Evolutionary conservation across 495 filamentous ascomycete genomes (phyloP), one percentile per base, ranked within the genome.

Genomic region (Polyplosphaeria fusca): DNA sequence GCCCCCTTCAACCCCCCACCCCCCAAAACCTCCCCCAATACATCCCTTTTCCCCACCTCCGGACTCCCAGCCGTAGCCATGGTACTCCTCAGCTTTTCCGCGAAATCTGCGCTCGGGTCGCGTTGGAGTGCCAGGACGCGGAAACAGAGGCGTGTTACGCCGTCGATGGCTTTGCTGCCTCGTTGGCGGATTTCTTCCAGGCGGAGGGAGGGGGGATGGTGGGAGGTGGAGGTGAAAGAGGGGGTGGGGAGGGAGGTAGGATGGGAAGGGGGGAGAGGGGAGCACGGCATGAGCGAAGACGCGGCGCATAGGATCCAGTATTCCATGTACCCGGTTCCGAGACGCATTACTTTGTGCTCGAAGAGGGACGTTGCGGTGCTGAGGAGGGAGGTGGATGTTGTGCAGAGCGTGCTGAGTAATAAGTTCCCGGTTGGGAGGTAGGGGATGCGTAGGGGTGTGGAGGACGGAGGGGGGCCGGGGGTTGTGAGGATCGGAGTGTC

Each of bases 321-420:
- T 30, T 65, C 57, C 58, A 61, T 65, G 28, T 61, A 65, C 3
- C 62, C 62, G n/a, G 57, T 61, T 7, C 62, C 62, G 1, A 65
- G 46, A 42, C 58, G 45, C 52, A 57, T 52, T 30, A 57, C 40
- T 28, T 65, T 65, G 4, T 47, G 41, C 43, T 65, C 62, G 30
- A 61, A 61, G 40, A 65, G 23, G 22, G 43, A n/a, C 26, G 41
- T n/a, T 3, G 52, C 47, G 2, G 20, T 46, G 19, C 58, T 58
- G 14, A 65, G 25, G 25, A 65, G 44, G 18, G 18, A 19, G 20
- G 47, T 39, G 13, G 55, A 40, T 4, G 61, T 24, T 5, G 38
- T 55, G 38, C 35, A 38, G 24, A 64, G 28, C 4, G 50, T 55
- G 5, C 22, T 35, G 5, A 38, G 19, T 20, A 64, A 9, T 26